These are phyloP conservation scores for Grigorovia transvaalensis DNA, from an alignment of 805 yeast genomes.

Conservation along the genomic window DNA sequence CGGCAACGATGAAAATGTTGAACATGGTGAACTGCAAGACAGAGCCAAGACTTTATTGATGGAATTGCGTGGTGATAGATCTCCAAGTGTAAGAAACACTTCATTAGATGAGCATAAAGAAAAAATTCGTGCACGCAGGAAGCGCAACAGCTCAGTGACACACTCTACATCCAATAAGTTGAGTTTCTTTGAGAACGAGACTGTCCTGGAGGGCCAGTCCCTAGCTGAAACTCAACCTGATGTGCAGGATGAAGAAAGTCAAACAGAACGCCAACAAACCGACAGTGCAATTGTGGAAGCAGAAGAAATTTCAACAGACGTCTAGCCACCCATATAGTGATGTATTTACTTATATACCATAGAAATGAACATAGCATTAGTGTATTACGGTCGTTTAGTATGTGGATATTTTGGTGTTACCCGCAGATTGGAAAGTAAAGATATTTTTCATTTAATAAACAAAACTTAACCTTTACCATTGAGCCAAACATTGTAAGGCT, in stretches of 20 bases:
- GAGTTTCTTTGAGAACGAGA: slow-evolving; percentile 7
- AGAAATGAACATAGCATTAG: not conserved
- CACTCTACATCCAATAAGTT: slow-evolving; percentile 8
- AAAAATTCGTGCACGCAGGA: slow-evolving; percentile 20
- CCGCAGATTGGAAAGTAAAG: not conserved
- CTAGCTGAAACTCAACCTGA: not conserved
- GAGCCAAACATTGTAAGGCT: not conserved
- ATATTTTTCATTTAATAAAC: too few relatives aligned
- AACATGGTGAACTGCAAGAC: slow-evolving; percentile 24
- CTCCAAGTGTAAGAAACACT: slow-evolving; percentile 17
- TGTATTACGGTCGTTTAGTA: not conserved
- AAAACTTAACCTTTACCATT: too few relatives aligned
- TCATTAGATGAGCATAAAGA: slow-evolving; percentile 20
- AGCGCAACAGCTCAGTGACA: slow-evolving; percentile 9
- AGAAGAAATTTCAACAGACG: not conserved
- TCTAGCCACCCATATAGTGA: not conserved
- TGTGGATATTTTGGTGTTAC: not conserved
- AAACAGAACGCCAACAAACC: not conserved
- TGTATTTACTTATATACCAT: too few relatives aligned
- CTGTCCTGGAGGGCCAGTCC: not conserved
- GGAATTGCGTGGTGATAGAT: slow-evolving; percentile 41
- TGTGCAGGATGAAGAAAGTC: too few relatives aligned
- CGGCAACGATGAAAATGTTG: slow-evolving; percentile 6
- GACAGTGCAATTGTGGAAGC: not conserved
- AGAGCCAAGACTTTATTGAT: slow-evolving; percentile 56